Evolutionary conservation across 2,329 filamentous ascomycete species (phyloP).

Genomic region (Sarocladium kiliense): DNA sequence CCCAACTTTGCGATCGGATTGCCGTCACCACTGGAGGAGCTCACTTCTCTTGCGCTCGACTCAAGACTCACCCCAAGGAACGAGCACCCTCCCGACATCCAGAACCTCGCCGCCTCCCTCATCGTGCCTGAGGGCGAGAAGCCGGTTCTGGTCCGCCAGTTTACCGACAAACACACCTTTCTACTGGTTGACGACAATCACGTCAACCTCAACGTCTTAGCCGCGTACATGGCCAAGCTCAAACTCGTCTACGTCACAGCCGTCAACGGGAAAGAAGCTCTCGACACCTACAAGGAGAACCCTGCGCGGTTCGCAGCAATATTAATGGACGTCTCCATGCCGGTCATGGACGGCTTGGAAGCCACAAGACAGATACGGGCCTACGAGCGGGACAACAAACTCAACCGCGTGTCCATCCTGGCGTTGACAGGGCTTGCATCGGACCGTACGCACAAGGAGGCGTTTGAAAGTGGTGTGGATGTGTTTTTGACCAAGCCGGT

Average conservation of each 20-base stretch:
- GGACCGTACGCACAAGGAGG: constrained; percentile 41
- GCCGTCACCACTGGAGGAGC: constrained; percentile 5
- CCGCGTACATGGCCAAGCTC: constrained; percentile 36
- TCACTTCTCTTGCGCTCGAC: neutral
- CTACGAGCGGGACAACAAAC: constrained; percentile 36
- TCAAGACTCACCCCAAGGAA: constrained; percentile 3
- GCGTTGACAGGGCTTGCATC: constrained; percentile 49
- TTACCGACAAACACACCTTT: constrained; percentile 17
- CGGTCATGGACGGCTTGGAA: constrained; percentile 46
- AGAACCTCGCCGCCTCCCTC: neutral
- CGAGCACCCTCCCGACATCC: neutral
- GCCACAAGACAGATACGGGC: constrained; percentile 43
- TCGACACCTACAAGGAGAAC: constrained; percentile 32
- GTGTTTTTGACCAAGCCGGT: constrained; percentile 48
- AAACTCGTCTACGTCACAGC: constrained; percentile 36
- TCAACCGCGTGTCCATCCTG: constrained; percentile 40
- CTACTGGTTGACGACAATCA: constrained; percentile 37
- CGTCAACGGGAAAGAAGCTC: constrained; percentile 40
- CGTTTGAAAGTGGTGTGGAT: constrained; percentile 43
- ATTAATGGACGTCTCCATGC: constrained; percentile 50
- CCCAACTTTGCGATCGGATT: neutral
- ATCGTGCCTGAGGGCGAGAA: neutral
- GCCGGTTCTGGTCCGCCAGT: neutral
- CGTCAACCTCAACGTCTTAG: constrained; percentile 36
- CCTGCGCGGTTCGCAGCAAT: constrained; percentile 25